Evolutionary conservation across 768 basidiomycete species (phyloP), one percentile per base, ranked within the genome.

Genomic region (Tricholoma matsutake): DNA sequence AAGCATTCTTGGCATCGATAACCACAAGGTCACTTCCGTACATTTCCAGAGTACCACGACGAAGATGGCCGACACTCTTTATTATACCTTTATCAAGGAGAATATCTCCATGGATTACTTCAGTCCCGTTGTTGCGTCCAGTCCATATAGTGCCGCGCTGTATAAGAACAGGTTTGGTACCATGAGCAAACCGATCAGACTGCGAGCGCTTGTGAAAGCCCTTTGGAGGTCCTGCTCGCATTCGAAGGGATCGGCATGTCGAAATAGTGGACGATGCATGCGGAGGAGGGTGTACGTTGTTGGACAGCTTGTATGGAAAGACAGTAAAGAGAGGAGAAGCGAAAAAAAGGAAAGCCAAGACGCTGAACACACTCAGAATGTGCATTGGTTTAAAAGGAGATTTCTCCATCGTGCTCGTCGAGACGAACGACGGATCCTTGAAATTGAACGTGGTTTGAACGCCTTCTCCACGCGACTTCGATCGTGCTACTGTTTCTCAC

Each of bases 91-190:
- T 83, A 64, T 91, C 85, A 39, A 97, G 68, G 2, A 91, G 76
- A 9, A 96, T 74, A 61, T 90, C 89, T 1, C 84, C 88, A 5
- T 73, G 71, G 39, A 91, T 57, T 28, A 93, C 79, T 61, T 88
- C 78, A 1, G 84, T 84, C 0, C 92, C 92, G 45, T 89, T 85
- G 28, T 84, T 69, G 22, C 73, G 70, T 7, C 92, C 92, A 1
- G 92, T 95, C 94, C 94, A 96, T 63, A 96, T 82, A 29, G 79
- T 91, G 25, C 87, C 93, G 63, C 93, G 90, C 70, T 78, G 82
- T 58, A 95, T 81, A 54, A 90, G 76, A 5, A 84, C 78, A 1
- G 91, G 78, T 54, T 77, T 78, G 2, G 91, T 89, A 2, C 86
- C 88, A 2, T 75, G 75, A 8, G 78, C 85, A 65, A 84, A 91